Base-by-base conservation (phyloP, 2,329 filamentous ascomycete species). In the Coniochaeta prunicola region DNA sequence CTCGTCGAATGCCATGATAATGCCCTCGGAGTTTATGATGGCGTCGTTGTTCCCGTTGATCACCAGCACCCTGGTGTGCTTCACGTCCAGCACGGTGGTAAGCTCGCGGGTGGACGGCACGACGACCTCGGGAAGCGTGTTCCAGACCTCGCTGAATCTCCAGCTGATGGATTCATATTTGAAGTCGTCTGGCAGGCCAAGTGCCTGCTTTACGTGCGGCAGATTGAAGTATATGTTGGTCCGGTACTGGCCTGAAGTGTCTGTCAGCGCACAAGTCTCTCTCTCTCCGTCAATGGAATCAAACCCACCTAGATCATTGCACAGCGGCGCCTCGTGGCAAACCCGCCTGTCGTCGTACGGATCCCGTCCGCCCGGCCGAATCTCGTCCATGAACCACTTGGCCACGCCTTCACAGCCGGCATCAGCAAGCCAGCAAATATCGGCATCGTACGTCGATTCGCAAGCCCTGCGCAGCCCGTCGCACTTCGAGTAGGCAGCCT, bases 11-110 rank as follows among this genome's bases (percentile, higher is more conserved):
- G 30, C 31, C 7, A 8, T 24, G 7, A 34, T 28, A 9, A 45
- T 10, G 26, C 28, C 21, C 8, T 56, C 54, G 45, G 57, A 40
- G 33, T 28, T 38, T 3, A 58, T 58, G 36, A 34, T 28, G 17
- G 17, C 31, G 21, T 60, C 59, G n/a, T 60, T 53, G 50, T 60
- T 60, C 8, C 59, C 59, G 50, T 60, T 58, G 7, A 60, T 58
- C 56, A 58, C 57, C 28, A 60, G 24, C 38, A 60, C 50, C 7
- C 38, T 48, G 15, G 42, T 40, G 15, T 57, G 31, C 24, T 53
- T 58, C 9, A 31, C 53, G 50, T 60, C 59, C 13, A 60, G 33
- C 26, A 60, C n/a, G 17, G 42, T 31, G n/a, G 33, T 48, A 9
- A 60, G 21, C 53, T 60, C 59, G 1, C 59, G 56, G 4, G 48